phyloP scores from a whole-genome alignment of 2,329 filamentous ascomycete genomes.

The Neofusicoccum cordaticola region DNA sequence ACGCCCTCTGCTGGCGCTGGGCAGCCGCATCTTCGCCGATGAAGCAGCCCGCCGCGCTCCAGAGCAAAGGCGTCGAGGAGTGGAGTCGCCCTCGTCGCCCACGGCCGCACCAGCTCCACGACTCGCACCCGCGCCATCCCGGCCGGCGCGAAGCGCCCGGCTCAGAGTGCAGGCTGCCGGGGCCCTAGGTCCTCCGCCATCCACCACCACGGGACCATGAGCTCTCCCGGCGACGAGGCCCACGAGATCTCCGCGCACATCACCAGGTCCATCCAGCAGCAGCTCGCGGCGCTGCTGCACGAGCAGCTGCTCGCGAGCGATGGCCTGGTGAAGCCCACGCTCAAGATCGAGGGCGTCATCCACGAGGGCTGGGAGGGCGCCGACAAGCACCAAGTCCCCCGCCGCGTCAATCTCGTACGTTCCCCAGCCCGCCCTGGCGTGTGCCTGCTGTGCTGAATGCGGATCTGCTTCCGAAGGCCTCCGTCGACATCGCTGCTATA shows the following conservation, averaged over 20 bases:
- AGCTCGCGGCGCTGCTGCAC: background rate
- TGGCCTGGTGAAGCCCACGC: background rate
- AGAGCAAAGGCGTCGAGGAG: background rate
- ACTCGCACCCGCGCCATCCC: background rate
- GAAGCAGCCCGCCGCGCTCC: background rate
- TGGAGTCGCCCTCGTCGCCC: background rate
- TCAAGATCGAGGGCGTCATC: slow-evolving; percentile 3
- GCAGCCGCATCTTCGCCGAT: background rate
- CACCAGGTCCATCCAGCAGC: slow-evolving; percentile 3
- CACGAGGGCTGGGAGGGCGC: slow-evolving; percentile 7
- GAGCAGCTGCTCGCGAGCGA: background rate
- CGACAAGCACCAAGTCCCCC: background rate
- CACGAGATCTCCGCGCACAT: background rate
- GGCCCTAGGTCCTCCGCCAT: background rate
- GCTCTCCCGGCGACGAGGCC: slow-evolving; percentile 2
- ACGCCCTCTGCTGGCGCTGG: no score
- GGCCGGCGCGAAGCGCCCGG: background rate
- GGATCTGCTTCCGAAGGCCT: background rate
- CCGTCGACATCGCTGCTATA: slow-evolving; percentile 5
- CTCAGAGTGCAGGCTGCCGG: background rate
- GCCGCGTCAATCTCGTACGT: slow-evolving; percentile 10
- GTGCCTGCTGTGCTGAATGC: background rate
- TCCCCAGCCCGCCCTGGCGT: background rate
- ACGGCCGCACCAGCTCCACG: background rate
- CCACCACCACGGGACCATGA: background rate